Evolutionary conservation across 495 filamentous ascomycete genomes (phyloP).

Genomic region (Penicillium ochrochloron): DNA sequence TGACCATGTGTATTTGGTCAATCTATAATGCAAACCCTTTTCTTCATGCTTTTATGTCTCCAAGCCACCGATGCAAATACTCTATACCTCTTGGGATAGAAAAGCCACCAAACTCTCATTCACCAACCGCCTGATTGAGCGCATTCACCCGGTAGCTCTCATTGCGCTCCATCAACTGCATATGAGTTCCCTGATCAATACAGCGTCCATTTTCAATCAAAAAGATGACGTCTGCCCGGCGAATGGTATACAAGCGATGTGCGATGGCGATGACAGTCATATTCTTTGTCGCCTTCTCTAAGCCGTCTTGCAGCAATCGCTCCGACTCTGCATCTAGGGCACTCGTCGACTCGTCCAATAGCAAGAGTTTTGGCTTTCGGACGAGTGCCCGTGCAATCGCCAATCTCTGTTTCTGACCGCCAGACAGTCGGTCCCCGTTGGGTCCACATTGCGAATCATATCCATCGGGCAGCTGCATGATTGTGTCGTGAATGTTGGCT

Average conservation of each 20-base stretch:
- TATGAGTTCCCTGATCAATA: constrained; percentile 9
- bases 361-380: constrained; percentile 65
- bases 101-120: background rate
- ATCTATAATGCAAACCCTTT: too few relatives aligned
- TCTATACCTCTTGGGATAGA: background rate
- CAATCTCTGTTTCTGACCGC: constrained; percentile 76
- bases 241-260: constrained; percentile 73
- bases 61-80: background rate
- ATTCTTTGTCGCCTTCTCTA: constrained; percentile 64
- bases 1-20: too few relatives aligned
- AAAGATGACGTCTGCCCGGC: constrained; percentile 73
- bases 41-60: background rate
- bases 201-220: constrained; percentile 5
- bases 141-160: constrained; percentile 9
- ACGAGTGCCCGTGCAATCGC: constrained; percentile 75
- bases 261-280: constrained; percentile 77
- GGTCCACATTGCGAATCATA: constrained; percentile 66
- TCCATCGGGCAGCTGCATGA: constrained; percentile 58
- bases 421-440: constrained; percentile 64
- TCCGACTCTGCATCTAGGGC: constrained; percentile 75
- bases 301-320: constrained; percentile 66
- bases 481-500: constrained; percentile 61
- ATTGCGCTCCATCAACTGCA: background rate
- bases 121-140: constrained; percentile 4
- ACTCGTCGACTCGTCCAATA: constrained; percentile 78